Base-by-base conservation (phyloP, 345 rosid species). In the Gynandropsis gynandra region DNA sequence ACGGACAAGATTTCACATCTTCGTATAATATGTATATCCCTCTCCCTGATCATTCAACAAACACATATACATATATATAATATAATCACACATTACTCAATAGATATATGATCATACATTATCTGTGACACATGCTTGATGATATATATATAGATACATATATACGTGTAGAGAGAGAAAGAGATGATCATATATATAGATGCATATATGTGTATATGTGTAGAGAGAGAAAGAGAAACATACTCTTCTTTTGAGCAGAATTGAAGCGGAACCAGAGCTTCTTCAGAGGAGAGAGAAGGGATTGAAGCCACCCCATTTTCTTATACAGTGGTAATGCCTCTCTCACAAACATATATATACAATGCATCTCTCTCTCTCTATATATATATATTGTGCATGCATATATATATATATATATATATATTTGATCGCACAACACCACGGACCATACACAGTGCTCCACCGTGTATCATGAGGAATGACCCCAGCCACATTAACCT, bases 261-360 rank as follows among this genome's bases (percentile, higher is more conserved):
- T 90, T 82, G 42, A 77, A 65, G 16, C 89, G 83, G 52, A 84
- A 59, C 95, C 93, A 90, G 9, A 90, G 78, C 79, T 90, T 90
- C 95, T 79, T 90, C 82, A 90, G 59, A 18, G 89, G 93, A 64
- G 85, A 82, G 82, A 90, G 52, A 75, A 90, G 82, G 66, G 95
- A 87, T 60, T 77, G 80, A 13, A 90, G 77, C 98, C 89, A 84
- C 43, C 89, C 81, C 98, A 90, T 90, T 69, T 66, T 65, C 71
- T 54, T 46, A 53, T 54, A 50, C 42, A 53, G 61, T 47, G 64
- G 68, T 55, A 48, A 49, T 48, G 75, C 69, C 68, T 77, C 74
- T 70, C 76, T 58, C 67, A 63, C 59, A 54, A 51, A 50, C 31
- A 52, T 49, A 9, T 36, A 66, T 24, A 53, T 59, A 65, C 34